A percentile compares a stretch with the other conserved stretches of the same genome.
phyloP scores from a whole-genome alignment of 1,284 basidiomycete genomes.

The Ceratobasidium sp. region DNA sequence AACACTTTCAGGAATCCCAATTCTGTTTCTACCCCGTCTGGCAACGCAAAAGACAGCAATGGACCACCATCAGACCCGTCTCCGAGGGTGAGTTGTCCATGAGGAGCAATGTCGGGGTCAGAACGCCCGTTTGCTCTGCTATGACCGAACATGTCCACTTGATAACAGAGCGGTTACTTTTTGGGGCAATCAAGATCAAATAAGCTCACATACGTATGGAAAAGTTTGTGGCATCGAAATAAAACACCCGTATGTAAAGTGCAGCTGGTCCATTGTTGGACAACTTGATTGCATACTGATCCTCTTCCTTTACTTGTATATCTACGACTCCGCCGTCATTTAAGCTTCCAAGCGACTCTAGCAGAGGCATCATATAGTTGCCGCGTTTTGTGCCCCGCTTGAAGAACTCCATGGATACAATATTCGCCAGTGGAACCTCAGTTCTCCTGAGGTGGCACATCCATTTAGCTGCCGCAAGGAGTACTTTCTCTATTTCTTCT shows the following conservation, averaged over 20 bases:
- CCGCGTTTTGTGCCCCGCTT: conserved; percentile 38
- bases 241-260: conserved; percentile 59
- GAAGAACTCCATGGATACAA: neutral
- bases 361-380: conserved; percentile 44
- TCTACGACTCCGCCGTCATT: conserved; percentile 52
- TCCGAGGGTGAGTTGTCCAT: conserved; percentile 10
- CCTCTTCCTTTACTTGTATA: conserved; percentile 49
- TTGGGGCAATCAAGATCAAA: neutral
- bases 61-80: conserved; percentile 5
- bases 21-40: neutral
- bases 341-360: conserved; percentile 49
- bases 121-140: neutral
- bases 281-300: conserved; percentile 53
- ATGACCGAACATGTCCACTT: conserved; percentile 5
- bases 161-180: too few relatives aligned
- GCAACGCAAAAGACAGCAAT: neutral
- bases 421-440: conserved; percentile 49
- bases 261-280: conserved; percentile 54
- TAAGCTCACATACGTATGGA: conserved; percentile 50
- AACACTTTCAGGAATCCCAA: conserved; percentile 31
- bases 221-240: conserved; percentile 57
- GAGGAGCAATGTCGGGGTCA: conserved; percentile 12
- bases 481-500: conserved; percentile 7
- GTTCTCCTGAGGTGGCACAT: conserved; percentile 54
- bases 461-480: conserved; percentile 35